These are phyloP conservation scores for Anisodus tanguticus DNA, from an alignment of 257 asterid genomes.

Conservation along the genomic window DNA sequence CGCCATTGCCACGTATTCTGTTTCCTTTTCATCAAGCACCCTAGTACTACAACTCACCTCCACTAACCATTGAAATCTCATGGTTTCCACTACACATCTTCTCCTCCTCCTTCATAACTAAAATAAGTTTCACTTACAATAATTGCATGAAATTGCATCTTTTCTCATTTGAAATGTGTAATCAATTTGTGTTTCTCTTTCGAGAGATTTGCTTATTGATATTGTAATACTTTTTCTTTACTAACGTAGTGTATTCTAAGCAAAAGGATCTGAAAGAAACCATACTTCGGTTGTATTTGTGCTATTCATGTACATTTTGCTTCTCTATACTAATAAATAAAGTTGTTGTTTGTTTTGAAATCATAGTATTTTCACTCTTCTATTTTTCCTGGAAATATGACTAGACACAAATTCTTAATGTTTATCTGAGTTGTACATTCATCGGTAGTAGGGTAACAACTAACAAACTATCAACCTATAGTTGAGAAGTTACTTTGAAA, in stretches of 20 bases:
- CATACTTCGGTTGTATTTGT: neutral
- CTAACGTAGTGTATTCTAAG: neutral
- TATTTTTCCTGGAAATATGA: neutral
- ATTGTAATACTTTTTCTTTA: neutral
- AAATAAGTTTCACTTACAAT: neutral
- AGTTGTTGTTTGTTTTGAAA: neutral
- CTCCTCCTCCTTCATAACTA: neutral
- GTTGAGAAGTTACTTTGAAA: neutral
- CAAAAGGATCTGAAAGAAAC: neutral
- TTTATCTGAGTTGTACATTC: neutral
- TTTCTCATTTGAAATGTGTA: neutral
- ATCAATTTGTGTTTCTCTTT: neutral
- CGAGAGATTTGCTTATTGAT: neutral
- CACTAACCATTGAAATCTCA: neutral
- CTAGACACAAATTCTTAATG: neutral
- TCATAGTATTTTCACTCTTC: neutral
- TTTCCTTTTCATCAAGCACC: neutral
- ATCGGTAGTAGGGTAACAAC: neutral
- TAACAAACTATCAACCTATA: neutral
- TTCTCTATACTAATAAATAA: neutral
- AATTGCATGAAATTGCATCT: neutral
- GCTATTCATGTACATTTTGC: neutral
- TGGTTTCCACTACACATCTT: neutral
- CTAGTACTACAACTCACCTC: neutral
- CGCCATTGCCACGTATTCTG: rapidly evolving